Base-by-base conservation (phyloP, 305 asterid genomes). In the Solanum hybrid region DNA sequence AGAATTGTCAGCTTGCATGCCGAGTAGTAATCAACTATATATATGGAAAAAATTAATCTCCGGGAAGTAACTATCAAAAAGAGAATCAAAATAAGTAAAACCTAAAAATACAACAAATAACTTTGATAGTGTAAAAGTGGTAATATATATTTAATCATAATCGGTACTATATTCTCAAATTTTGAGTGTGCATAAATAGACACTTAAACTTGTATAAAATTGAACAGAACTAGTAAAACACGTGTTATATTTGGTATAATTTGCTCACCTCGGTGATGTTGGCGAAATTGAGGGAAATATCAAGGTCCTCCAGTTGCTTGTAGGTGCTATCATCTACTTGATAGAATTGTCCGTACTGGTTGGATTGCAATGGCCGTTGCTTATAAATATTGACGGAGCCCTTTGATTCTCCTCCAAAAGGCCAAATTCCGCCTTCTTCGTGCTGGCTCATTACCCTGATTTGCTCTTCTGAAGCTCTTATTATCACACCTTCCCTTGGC, bases 381-480 rank as follows among this genome's bases (percentile, higher is more conserved):
- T 91, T 85, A 86, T 89, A 95, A 32, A 97, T 85, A 34, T 95
- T 94, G 71, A 92, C 66, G 0, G 92, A n/a, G 73, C 91, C 92
- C 66, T 91, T 90, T 0, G 92, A 88, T 79, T 91, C 94, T 42
- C 95, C 95, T 4, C 95, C 92, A 40, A 95, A 95, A 0, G 97
- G 95, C 97, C 96, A 95, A 81, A 90, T 87, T 27, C 95, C 93
- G 26, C 95, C 95, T 82, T 91, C 94, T 60, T 90, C 93, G 14
- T 88, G 94, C 12, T n/a, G 94, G 89, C 96, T 93, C 93, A 96
- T 35, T 8, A 92, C 81, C 91, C 87, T 90, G 81, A 95, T 91
- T 78, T 96, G 97, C 92, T 96, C 96, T 64, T 88, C 88, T 0
- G 98, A 93, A 1, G 95, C 98, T 91, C 91, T 94, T 10, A 95